Conservation (phyloP, 176 grass and related monocot genomes). For the Typha latifolia region DNA sequence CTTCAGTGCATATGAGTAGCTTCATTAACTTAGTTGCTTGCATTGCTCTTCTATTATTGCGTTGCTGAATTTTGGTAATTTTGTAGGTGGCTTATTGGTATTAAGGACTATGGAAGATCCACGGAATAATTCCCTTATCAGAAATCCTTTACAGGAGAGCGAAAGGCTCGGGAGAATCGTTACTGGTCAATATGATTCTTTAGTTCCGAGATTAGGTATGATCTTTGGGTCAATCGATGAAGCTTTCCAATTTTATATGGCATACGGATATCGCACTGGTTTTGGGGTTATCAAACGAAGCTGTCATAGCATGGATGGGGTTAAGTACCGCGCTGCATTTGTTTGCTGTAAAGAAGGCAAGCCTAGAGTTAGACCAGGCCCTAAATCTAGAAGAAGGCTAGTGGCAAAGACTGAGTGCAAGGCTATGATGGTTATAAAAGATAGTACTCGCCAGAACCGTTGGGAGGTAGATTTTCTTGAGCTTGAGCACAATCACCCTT, state of each 20-base stretch:
- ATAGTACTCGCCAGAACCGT: constrained; percentile 41
- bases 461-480: constrained; percentile 81
- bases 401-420: constrained; percentile 84
- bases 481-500: constrained; percentile 82
- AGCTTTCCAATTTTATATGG: constrained; percentile 72
- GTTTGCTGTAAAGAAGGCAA: constrained; percentile 86
- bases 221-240: constrained; percentile 67
- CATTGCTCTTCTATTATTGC: neutral
- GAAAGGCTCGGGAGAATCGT: neutral
- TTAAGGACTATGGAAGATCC: too few relatives aligned
- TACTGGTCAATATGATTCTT: too few relatives aligned
- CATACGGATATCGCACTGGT: constrained; percentile 64
- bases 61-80: neutral
- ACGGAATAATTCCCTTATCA: too few relatives aligned
- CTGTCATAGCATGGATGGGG: constrained; percentile 66
- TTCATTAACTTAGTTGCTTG: constrained; percentile 18
- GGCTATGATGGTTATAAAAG: constrained; percentile 82
- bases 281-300: constrained; percentile 78
- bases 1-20: neutral
- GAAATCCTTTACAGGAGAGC: constrained; percentile 7
- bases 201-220: constrained; percentile 54
- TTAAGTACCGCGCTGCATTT: constrained; percentile 73
- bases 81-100: neutral
- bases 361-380: constrained; percentile 67
- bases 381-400: constrained; percentile 74